Percentiles rank a stretch among this genome's conserved stretches.
These are phyloP conservation scores for Ogataea saltuana DNA, from an alignment of 805 yeast species.

Conservation along the genomic window DNA sequence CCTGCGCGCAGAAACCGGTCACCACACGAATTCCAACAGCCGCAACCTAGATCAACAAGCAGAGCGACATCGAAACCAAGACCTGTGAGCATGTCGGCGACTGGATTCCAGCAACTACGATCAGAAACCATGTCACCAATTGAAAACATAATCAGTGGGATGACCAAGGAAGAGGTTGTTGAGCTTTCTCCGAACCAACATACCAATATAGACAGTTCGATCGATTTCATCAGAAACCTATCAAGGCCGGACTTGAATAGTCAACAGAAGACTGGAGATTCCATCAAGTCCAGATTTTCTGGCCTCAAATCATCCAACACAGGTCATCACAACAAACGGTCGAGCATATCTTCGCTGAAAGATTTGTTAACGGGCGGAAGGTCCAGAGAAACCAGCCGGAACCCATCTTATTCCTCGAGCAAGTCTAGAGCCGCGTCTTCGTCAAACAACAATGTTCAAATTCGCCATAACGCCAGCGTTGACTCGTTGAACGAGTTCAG, in stretches of 20 bases:
- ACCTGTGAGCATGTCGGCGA: conserved; percentile 40
- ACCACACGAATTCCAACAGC: conserved; percentile 10
- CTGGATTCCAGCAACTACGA: conserved; percentile 21
- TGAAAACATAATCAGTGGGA: conserved; percentile 32
- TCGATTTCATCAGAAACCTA: conserved; percentile 40
- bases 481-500: conserved; percentile 28
- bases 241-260: conserved; percentile 36
- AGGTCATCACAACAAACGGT: conserved; percentile 30
- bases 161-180: conserved; percentile 35
- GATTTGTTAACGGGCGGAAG: conserved; percentile 39
- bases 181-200: conserved; percentile 35
- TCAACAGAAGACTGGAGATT: conserved; percentile 30
- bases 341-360: conserved; percentile 38
- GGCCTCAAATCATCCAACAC: conserved; percentile 22
- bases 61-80: conserved; percentile 21
- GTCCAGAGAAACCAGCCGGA: conserved; percentile 26
- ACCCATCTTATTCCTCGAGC: conserved; percentile 22
- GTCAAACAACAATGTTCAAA: conserved; percentile 7
- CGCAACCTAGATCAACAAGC: conserved; percentile 5
- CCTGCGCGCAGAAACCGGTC: conserved; percentile 11
- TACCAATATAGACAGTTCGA: conserved; percentile 36
- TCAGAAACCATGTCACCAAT: conserved; percentile 20
- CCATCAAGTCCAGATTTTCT: conserved; percentile 21
- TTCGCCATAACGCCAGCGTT: conserved; percentile 18
- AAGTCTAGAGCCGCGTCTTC: conserved; percentile 22